Conservation (phyloP, 2,329 filamentous ascomycete species). For the Fusarium ramigenum region DNA sequence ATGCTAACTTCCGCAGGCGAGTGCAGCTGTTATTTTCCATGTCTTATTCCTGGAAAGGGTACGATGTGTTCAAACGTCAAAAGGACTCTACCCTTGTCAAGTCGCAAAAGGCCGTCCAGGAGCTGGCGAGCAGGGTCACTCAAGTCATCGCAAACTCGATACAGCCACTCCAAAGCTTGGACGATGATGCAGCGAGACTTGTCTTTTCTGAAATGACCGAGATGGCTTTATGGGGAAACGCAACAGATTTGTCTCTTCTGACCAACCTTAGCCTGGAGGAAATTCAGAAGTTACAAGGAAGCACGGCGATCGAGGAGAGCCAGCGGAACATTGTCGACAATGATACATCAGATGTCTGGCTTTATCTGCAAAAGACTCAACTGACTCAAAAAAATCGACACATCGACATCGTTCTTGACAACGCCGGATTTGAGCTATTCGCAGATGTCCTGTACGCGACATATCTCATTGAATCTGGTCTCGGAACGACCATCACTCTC, state of each 20-base stretch:
- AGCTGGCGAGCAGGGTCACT: not conserved
- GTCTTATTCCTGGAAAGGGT: not conserved
- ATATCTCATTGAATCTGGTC: conserved; percentile 3
- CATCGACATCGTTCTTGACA: conserved; percentile 4
- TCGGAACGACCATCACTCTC: not conserved
- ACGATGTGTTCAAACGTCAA: conserved; percentile 3
- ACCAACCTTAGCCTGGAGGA: not conserved
- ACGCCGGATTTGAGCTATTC: conserved; percentile 8
- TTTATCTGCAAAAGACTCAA: not conserved
- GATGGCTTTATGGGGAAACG: conserved; percentile 5
- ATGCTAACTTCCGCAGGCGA: not conserved
- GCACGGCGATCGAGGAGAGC: not conserved
- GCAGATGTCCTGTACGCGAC: not conserved
- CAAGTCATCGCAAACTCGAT: not conserved
- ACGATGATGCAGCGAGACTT: not conserved
- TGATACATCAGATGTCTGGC: not conserved
- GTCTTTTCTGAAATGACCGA: not conserved
- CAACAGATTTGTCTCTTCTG: conserved; percentile 5
- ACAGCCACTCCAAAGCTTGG: not conserved
- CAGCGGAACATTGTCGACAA: not conserved
- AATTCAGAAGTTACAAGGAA: not conserved
- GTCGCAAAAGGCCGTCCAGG: not conserved
- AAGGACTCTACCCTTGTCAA: not conserved
- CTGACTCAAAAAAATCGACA: not conserved
- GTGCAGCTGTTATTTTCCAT: not conserved